These are phyloP conservation scores for Melaleuca quinquenervia DNA, from an alignment of 345 rosid genomes.

Conservation along the genomic window DNA sequence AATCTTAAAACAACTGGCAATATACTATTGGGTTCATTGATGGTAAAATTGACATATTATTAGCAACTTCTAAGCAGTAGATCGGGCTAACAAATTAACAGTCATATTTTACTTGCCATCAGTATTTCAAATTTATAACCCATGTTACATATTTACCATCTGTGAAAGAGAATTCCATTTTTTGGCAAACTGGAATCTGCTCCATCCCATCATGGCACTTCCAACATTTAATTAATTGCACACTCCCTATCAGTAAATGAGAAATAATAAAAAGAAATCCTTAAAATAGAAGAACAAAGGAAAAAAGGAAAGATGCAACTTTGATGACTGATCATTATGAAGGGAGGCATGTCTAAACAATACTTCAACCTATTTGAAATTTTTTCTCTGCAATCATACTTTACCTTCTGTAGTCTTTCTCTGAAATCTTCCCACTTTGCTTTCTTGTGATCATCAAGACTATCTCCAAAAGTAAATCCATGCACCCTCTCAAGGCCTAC, in stretches of 20 bases:
- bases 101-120: not conserved
- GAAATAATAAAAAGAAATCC: not conserved
- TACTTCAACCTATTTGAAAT: not conserved
- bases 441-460: conserved; percentile 53
- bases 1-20: not conserved
- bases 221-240: not conserved
- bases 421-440: conserved; percentile 71
- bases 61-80: not conserved
- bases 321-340: not conserved
- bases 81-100: not conserved
- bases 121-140: not conserved
- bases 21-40: not conserved
- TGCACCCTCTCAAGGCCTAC: conserved; percentile 92
- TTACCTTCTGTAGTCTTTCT: conserved; percentile 61
- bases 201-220: not conserved
- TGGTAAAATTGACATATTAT: not conserved
- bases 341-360: not conserved
- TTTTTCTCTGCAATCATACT: not conserved
- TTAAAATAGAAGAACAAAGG: not conserved
- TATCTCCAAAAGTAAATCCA: conserved; percentile 93
- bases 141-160: not conserved
- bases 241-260: not conserved
- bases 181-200: not conserved
- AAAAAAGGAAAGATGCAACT: not conserved
- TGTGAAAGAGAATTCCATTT: not conserved